These are phyloP conservation scores for Beta macrorhiza DNA, from an alignment of 179 eudicot species.

Conservation along the genomic window DNA sequence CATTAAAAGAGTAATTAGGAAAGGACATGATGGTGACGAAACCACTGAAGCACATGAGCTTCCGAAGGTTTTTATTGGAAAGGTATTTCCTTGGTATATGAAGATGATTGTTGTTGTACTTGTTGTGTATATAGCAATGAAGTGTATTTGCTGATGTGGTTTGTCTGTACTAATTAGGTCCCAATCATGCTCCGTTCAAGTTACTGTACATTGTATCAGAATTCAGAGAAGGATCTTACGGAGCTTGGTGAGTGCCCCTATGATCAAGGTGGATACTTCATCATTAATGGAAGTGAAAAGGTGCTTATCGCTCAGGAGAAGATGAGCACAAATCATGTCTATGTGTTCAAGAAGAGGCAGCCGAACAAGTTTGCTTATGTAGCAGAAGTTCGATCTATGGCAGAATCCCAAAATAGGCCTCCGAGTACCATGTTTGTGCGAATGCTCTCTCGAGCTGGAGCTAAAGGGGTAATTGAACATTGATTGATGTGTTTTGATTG, in stretches of 20 bases:
- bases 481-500: slow-evolving; percentile 8
- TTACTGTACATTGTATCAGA: slow-evolving; percentile 87
- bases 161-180: slow-evolving; percentile 44
- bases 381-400: slow-evolving; percentile 96
- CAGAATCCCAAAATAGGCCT: slow-evolving; percentile 87
- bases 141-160: slow-evolving; percentile 6
- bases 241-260: slow-evolving; percentile 95
- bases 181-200: slow-evolving; percentile 99
- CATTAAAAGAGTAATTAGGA: slow-evolving; percentile 69
- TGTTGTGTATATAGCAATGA: background rate
- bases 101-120: background rate
- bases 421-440: slow-evolving; percentile 96
- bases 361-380: slow-evolving; percentile 93
- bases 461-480: slow-evolving; percentile 75
- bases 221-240: slow-evolving; percentile 92
- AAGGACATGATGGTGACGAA: slow-evolving; percentile 97
- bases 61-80: slow-evolving; percentile 91
- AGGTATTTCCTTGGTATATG: slow-evolving; percentile 39
- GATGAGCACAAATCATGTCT: slow-evolving; percentile 98
- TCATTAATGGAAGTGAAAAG: slow-evolving; percentile 93
- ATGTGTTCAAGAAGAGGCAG: slow-evolving; percentile 95
- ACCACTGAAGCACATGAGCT: slow-evolving; percentile 85
- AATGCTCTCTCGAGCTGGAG: slow-evolving; percentile 89
- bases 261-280: slow-evolving; percentile 97
- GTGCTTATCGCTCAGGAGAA: slow-evolving; percentile 97